These are phyloP conservation scores for Tieghemostelium lacteum DNA, from an alignment of 78 protist genomes.

Conservation along the genomic window DNA sequence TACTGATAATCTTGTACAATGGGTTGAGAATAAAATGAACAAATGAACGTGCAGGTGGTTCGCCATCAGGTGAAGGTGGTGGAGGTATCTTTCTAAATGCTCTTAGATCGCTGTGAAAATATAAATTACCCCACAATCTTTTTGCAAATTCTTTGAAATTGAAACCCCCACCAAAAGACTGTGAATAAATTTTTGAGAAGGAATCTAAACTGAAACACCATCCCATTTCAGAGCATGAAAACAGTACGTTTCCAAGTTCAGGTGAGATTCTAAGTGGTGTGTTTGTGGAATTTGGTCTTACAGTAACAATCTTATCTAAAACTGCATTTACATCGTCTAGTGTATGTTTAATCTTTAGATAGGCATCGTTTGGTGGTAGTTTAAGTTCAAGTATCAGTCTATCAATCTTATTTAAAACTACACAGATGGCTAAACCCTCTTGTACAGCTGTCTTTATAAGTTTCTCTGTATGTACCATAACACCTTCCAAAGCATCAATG, in stretches of 20 bases:
- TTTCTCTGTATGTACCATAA: constrained; percentile 90
- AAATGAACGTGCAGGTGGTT: constrained; percentile 82
- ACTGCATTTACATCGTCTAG: constrained; percentile 91
- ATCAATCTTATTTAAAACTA: constrained; percentile 94
- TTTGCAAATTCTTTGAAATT: constrained; percentile 83
- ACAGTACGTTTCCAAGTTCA: constrained; percentile 93
- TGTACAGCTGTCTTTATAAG: constrained; percentile 81
- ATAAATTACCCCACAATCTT: constrained; percentile 98
- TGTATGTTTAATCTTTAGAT: constrained; percentile 92
- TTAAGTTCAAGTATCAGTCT: constrained; percentile 95
- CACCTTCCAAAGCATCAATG: constrained; percentile 98
- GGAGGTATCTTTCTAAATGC: constrained; percentile 64
- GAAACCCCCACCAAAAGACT: constrained; percentile 17
- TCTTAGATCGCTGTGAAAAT: constrained; percentile 73
- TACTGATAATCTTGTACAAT: constrained; percentile 94
- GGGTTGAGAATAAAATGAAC: constrained; percentile 97
- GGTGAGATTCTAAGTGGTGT: constrained; percentile 89
- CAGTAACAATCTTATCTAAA: too few species aligned
- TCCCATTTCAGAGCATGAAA: constrained; percentile 88
- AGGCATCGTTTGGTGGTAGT: constrained; percentile 98
- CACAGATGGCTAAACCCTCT: constrained; percentile 76
- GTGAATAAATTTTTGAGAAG: constrained; percentile 89
- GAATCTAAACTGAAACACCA: constrained; percentile 91
- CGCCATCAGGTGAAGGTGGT: background rate
- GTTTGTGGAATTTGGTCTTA: too few species aligned